Percentiles rank a stretch among this genome's conserved stretches.
Evolutionary conservation across 768 basidiomycete species (phyloP).

Genomic region (Leccinum variicolor): DNA sequence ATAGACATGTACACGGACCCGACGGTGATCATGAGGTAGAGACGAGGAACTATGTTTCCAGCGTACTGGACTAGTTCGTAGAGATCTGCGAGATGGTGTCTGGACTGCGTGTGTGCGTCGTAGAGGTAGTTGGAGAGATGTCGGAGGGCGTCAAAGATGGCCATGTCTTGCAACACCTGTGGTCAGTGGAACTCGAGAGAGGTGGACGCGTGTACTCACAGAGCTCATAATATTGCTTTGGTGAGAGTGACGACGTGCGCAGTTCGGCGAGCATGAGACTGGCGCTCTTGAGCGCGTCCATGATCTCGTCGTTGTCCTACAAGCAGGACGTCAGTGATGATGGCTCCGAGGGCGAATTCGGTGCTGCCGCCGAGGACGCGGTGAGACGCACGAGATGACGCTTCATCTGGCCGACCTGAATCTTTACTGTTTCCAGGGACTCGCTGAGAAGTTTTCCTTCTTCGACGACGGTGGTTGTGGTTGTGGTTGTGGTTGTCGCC

Average conservation of each 20-base stretch:
- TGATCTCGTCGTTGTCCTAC: conserved; percentile 92
- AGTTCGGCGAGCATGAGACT: conserved; percentile 97
- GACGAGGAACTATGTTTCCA: conserved; percentile 89
- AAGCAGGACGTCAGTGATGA: background rate
- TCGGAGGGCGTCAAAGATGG: conserved; percentile 94
- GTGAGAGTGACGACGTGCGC: conserved; percentile 86
- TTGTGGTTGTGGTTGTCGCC: conserved; percentile 20
- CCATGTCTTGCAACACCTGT: conserved; percentile 70
- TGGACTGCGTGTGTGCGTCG: conserved; percentile 87
- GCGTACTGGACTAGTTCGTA: conserved; percentile 99
- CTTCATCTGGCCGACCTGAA: conserved; percentile 94
- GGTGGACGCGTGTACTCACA: conserved; percentile 49
- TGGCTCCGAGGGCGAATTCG: background rate
- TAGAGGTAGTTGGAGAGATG: conserved; percentile 95
- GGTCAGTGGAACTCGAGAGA: background rate
- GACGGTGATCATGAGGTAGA: conserved; percentile 99
- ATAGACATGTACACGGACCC: conserved; percentile 99
- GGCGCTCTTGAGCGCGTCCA: conserved; percentile 97
- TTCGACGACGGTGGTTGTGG: conserved; percentile 43
- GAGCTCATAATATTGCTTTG: conserved; percentile 98
- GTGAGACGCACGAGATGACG: conserved; percentile 69
- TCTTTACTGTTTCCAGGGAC: conserved; percentile 81
- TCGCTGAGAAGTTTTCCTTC: conserved; percentile 86
- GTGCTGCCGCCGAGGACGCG: background rate
- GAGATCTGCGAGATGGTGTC: conserved; percentile 95